Percentiles rank a stretch among this genome's conserved stretches.
These are phyloP conservation scores for Globisporangium parvum DNA, from an alignment of 352 stramenopile genomes.

Conservation along the genomic window DNA sequence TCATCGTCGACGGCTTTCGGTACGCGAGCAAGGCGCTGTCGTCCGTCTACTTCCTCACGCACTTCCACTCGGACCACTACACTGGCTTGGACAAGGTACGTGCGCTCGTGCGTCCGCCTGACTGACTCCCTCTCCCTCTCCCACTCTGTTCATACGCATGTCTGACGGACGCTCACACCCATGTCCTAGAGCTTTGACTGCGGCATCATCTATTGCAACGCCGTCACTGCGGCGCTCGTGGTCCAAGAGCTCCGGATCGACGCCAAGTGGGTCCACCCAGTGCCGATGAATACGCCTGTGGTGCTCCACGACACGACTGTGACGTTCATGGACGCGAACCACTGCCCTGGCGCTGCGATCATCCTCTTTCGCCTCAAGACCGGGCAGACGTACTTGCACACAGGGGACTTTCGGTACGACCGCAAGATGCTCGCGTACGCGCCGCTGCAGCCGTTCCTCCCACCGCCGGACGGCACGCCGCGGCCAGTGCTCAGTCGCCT, in stretches of 20 bases:
- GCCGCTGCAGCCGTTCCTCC: conserved; percentile 41
- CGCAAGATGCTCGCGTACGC: conserved; percentile 64
- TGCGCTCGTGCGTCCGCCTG: background rate
- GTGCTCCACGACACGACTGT: conserved; percentile 87
- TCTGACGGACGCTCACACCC: background rate
- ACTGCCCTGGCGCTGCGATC: conserved; percentile 94
- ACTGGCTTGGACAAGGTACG: conserved; percentile 77
- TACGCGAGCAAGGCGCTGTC: conserved; percentile 69
- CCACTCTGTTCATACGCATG: background rate
- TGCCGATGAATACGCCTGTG: conserved; percentile 87
- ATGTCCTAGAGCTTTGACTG: conserved; percentile 67
- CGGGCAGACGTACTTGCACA: conserved; percentile 89
- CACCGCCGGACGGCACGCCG: conserved; percentile 7
- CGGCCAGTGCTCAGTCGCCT: conserved; percentile 22
- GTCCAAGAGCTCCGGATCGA: conserved; percentile 90
- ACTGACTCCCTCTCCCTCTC: background rate
- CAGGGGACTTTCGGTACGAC: conserved; percentile 83
- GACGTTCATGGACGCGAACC: conserved; percentile 95
- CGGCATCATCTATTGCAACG: conserved; percentile 95
- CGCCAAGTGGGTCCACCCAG: conserved; percentile 86
- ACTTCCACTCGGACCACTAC: conserved; percentile 98
- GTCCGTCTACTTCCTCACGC: conserved; percentile 94
- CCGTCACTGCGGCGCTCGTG: conserved; percentile 89
- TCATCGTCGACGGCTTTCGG: conserved; percentile 86
- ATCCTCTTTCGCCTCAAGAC: conserved; percentile 90